Evolutionary conservation across 495 filamentous ascomycete species (phyloP).

Genomic region (Penicillium simplicissimum): DNA sequence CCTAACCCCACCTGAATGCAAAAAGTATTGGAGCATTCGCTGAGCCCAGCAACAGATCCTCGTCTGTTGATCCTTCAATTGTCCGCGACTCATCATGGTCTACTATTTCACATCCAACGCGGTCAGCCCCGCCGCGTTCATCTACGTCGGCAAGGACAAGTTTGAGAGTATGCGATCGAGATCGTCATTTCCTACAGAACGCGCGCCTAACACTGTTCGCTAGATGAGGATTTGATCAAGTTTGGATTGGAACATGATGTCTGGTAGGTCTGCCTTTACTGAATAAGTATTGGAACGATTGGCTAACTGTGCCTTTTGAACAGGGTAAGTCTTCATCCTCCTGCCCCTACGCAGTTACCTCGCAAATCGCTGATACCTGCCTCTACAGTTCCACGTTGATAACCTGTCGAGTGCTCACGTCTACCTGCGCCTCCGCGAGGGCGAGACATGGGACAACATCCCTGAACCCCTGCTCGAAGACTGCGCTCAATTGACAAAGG

Average conservation of each 20-base stretch:
- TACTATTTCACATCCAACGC: conserved; percentile 91
- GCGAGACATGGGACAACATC: conserved; percentile 83
- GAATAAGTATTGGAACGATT: neutral
- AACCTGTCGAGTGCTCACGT: conserved; percentile 96
- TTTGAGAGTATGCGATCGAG: conserved; percentile 75
- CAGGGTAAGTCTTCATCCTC: conserved; percentile 40
- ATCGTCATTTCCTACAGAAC: conserved; percentile 11
- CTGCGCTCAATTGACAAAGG: conserved; percentile 93
- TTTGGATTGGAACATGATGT: conserved; percentile 93
- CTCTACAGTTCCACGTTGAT: conserved; percentile 85
- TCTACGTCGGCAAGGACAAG: conserved; percentile 99
- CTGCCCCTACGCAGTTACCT: conserved; percentile 1
- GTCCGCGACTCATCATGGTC: conserved; percentile 66
- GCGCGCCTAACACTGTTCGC: conserved; percentile 22
- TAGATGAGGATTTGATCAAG: conserved; percentile 95
- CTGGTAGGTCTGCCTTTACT: conserved; percentile 61
- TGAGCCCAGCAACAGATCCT: neutral
- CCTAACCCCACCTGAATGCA: neutral
- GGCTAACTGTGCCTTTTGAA: conserved; percentile 11
- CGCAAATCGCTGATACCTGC: conserved; percentile 23
- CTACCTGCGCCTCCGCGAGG: conserved; percentile 81
- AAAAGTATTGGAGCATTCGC: neutral
- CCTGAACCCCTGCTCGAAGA: conserved; percentile 74
- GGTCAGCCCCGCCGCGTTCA: conserved; percentile 71
- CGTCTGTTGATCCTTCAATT: neutral